Evolutionary conservation across 1,284 basidiomycete species (phyloP).

Genomic region (Pisolithus thermaeus): DNA sequence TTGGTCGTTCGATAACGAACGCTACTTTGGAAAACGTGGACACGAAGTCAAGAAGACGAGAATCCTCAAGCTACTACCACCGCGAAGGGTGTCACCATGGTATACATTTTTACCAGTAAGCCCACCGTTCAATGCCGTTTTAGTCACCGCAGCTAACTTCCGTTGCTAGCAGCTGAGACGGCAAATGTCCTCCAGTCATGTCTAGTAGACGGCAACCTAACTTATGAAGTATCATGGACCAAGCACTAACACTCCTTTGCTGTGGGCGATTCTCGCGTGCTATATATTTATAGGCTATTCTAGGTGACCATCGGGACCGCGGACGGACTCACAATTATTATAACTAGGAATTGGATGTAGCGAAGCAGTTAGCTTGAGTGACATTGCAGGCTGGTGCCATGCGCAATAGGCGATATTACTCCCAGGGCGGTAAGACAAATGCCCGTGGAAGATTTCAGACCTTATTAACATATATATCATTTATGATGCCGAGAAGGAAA

Average conservation of each 20-base stretch:
- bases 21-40: conserved; percentile 56
- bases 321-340: background rate
- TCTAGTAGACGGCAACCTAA: too few relatives aligned
- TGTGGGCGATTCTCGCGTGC: too few relatives aligned
- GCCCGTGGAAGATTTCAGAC: background rate
- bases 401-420: background rate
- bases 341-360: background rate
- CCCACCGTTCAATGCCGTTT: too few relatives aligned
- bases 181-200: too few relatives aligned
- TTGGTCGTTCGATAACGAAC: conserved; percentile 53
- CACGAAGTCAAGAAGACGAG: conserved; percentile 42
- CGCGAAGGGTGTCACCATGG: background rate
- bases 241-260: too few relatives aligned
- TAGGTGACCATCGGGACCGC: background rate
- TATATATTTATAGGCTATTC: background rate
- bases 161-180: too few relatives aligned
- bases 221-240: too few relatives aligned
- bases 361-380: background rate
- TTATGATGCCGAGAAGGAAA: background rate
- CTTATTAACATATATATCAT: too few relatives aligned
- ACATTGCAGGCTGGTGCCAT: background rate
- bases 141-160: too few relatives aligned
- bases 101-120: background rate
- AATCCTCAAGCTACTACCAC: conserved; percentile 41
- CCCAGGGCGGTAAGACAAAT: background rate